Percentiles rank a stretch among this genome's conserved stretches.
Evolutionary conservation across 768 basidiomycete genomes (phyloP).

Genomic region (Termitomyces bulborhizus): DNA sequence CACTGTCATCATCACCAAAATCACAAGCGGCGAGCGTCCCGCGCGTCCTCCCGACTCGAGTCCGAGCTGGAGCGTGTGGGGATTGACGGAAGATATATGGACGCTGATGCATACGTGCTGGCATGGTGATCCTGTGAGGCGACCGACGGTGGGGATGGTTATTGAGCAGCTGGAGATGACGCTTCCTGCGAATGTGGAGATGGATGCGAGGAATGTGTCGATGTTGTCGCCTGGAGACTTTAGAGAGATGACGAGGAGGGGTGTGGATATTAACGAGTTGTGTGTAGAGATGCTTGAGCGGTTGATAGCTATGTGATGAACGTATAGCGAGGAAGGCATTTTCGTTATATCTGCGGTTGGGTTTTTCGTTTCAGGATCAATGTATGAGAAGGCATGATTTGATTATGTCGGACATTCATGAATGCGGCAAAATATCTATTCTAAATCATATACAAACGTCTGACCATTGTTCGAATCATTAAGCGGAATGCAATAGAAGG

Average conservation of each 20-base stretch:
- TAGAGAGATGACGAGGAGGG: slow-evolving; percentile 4
- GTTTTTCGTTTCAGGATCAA: not conserved
- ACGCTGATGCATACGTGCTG: not conserved
- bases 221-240: not conserved
- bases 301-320: not conserved
- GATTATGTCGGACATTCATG: no score
- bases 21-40: not conserved
- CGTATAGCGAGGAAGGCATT: not conserved
- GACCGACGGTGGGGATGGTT: not conserved
- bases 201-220: not conserved
- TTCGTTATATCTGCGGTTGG: not conserved
- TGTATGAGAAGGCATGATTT: not conserved
- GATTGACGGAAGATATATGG: slow-evolving; percentile 5
- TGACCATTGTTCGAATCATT: no score
- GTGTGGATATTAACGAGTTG: not conserved
- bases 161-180: not conserved
- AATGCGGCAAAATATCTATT: no score
- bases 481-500: no score
- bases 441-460: no score
- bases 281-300: not conserved
- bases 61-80: slow-evolving; percentile 7
- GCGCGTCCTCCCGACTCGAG: not conserved
- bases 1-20: not conserved
- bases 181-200: not conserved
- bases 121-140: not conserved